These are phyloP conservation scores for Coemansia sp. DNA, from an alignment of 192 early-diverging fungal species.

Conservation along the genomic window DNA sequence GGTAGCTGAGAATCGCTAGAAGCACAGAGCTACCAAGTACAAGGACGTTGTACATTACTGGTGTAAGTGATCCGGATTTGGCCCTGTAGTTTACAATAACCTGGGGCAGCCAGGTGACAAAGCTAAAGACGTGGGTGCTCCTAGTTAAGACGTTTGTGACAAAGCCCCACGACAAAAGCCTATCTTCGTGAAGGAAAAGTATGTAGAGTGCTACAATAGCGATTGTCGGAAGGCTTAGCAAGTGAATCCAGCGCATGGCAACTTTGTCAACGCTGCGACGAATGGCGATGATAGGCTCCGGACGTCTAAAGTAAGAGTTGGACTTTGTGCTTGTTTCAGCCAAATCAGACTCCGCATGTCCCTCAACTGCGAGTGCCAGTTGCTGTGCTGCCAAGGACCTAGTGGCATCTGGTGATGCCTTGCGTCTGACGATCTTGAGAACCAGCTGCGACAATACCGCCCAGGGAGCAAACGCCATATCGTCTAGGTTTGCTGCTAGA, in stretches of 20 bases:
- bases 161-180: slow-evolving; percentile 7
- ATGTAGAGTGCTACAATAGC: not conserved
- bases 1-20: not conserved
- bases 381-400: not conserved
- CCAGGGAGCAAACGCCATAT: not conserved
- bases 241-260: slow-evolving; percentile 14
- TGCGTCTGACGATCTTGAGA: not conserved
- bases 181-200: not conserved
- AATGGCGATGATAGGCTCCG: not conserved
- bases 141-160: not conserved
- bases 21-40: not conserved
- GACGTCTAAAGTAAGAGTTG: not conserved
- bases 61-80: slow-evolving; percentile 1
- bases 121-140: not conserved
- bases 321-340: not conserved
- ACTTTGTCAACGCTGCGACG: slow-evolving; percentile 5
- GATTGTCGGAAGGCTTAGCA: not conserved
- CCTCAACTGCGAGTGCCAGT: not conserved
- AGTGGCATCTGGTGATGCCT: too few species aligned
- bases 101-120: slow-evolving; percentile 18
- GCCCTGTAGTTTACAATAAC: slow-evolving; percentile 5
- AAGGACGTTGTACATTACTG: slow-evolving; percentile 1
- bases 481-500: not conserved
- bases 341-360: not conserved
- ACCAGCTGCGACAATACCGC: not conserved